Evolutionary conservation across 345 rosid species (phyloP), one percentile per base, ranked within the genome.

Genomic region (Clausena lansium): DNA sequence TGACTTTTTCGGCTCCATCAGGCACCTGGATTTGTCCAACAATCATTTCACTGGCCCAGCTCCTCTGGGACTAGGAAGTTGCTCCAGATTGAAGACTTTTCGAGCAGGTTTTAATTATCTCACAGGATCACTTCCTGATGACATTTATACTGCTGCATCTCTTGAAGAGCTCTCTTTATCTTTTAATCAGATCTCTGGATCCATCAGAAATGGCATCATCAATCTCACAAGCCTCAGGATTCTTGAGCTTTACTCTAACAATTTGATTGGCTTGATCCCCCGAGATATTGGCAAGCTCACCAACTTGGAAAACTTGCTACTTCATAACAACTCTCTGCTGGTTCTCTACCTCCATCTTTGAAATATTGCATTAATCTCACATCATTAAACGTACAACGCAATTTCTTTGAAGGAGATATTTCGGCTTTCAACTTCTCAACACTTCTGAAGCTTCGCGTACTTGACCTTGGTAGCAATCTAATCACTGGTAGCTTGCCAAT

Each of bases 21-120:
- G 27, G 60, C 9, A 28, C 15, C 58, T 79, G 8, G 78, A 79
- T 30, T 79, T 79, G 20, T 79, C 77, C 9, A 9, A 38, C 74
- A 66, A 67, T 59, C 27, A 39, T 7, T 74, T 79, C 14, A 57
- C 52, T 58, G 68, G 68, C 60, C 25, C 36, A 2, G 4, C 67
- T 9, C 50, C 74, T 27, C 25, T 36, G 55, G 77, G 74, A 58
- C 39, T 79, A 1, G 73, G 61, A 66, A 33, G 67, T n/a, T 79
- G 73, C 54, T 36, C 69, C 3, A 27, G 32, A 58, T 45, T 79
- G 39, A 20, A 73, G 52, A 41, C 17, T 6, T 68, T 79, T 64
- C 61, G 77, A 4, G 81, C 75, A 55, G 82, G 78, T 57, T 74
- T 74, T 28, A 79, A 79, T 27, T 24, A 28, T 10, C 77, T 79